A percentile compares a stretch with the other conserved stretches of the same genome.
These are phyloP conservation scores for Neurospora sp. DNA, from an alignment of 495 filamentous ascomycete genomes.

Conservation along the genomic window DNA sequence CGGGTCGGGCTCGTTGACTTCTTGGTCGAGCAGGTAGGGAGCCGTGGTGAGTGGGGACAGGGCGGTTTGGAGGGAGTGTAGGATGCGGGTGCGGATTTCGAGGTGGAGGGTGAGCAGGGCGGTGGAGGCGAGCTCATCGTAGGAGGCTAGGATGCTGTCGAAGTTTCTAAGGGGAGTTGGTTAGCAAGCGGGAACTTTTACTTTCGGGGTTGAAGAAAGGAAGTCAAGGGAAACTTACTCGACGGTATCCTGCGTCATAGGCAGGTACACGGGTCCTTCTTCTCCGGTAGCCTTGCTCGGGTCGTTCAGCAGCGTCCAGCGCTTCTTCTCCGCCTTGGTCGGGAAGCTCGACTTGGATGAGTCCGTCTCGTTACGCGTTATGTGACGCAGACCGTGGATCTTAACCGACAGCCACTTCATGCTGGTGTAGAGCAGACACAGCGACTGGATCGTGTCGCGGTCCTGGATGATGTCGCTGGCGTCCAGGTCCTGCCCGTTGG, in stretches of 20 bases:
- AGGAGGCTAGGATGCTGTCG: conserved; percentile 71
- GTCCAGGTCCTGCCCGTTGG: conserved; percentile 53
- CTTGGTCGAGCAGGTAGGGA: conserved; percentile 64
- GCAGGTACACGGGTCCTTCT: conserved; percentile 63
- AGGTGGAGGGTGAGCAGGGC: conserved; percentile 78
- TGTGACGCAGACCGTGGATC: conserved; percentile 62
- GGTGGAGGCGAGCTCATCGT: conserved; percentile 63
- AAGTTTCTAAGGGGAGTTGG: conserved; percentile 43
- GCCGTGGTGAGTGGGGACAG: conserved; percentile 41
- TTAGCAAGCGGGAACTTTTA: conserved; percentile 10
- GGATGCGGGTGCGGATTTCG: conserved; percentile 72
- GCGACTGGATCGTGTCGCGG: conserved; percentile 66
- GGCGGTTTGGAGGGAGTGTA: conserved; percentile 52
- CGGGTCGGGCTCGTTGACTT: conserved; percentile 68
- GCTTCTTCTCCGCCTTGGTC: conserved; percentile 42
- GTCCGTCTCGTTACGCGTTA: conserved; percentile 48
- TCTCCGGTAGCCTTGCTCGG: conserved; percentile 35
- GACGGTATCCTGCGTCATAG: conserved; percentile 79
- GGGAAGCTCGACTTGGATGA: conserved; percentile 37
- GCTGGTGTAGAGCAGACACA: conserved; percentile 87
- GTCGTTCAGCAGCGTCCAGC: conserved; percentile 75
- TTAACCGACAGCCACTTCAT: conserved; percentile 95
- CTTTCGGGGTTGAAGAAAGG: background rate
- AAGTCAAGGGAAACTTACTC: conserved; percentile 34
- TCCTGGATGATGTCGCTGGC: conserved; percentile 80